Evolutionary conservation across 768 basidiomycete genomes (phyloP).

Genomic region (Termitomyces heimii): DNA sequence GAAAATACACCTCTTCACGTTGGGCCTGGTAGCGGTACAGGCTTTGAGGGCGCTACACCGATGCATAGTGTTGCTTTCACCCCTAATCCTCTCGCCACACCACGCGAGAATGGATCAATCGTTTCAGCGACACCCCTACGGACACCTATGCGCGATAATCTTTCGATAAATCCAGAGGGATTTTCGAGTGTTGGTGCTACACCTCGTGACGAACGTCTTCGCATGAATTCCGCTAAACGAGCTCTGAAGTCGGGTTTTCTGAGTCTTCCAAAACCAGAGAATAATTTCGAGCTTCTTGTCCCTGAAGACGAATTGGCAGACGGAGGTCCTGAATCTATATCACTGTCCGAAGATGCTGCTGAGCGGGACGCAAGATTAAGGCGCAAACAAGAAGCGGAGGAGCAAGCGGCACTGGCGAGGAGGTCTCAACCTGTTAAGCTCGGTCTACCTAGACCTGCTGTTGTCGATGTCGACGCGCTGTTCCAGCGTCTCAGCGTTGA

Average conservation of each 20-base stretch:
- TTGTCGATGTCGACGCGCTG: constrained; percentile 66
- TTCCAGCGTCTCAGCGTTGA: constrained; percentile 54
- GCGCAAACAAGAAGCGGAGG: constrained; percentile 67
- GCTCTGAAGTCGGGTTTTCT: constrained; percentile 78
- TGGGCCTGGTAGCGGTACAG: constrained; percentile 72
- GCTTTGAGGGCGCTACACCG: constrained; percentile 95
- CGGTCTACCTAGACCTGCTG: constrained; percentile 79
- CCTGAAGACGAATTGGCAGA: constrained; percentile 84
- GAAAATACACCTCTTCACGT: constrained; percentile 94
- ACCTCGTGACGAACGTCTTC: constrained; percentile 70
- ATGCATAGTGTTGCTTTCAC: constrained; percentile 86
- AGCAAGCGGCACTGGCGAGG: constrained; percentile 72
- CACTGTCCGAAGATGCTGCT: constrained; percentile 72
- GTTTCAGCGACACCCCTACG: constrained; percentile 76
- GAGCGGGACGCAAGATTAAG: constrained; percentile 78
- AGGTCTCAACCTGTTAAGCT: constrained; percentile 78
- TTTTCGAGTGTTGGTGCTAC: constrained; percentile 55
- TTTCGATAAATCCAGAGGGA: constrained; percentile 81
- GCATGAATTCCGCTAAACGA: constrained; percentile 58
- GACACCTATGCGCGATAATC: constrained; percentile 90
- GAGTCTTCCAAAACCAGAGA: constrained; percentile 86
- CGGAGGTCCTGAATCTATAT: constrained; percentile 28
- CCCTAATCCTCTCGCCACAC: constrained; percentile 94
- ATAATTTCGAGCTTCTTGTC: constrained; percentile 93
- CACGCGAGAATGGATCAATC: constrained; percentile 42